These are phyloP conservation scores for Coniosporium apollinis DNA, from an alignment of 495 filamentous ascomycete species.

Conservation along the genomic window DNA sequence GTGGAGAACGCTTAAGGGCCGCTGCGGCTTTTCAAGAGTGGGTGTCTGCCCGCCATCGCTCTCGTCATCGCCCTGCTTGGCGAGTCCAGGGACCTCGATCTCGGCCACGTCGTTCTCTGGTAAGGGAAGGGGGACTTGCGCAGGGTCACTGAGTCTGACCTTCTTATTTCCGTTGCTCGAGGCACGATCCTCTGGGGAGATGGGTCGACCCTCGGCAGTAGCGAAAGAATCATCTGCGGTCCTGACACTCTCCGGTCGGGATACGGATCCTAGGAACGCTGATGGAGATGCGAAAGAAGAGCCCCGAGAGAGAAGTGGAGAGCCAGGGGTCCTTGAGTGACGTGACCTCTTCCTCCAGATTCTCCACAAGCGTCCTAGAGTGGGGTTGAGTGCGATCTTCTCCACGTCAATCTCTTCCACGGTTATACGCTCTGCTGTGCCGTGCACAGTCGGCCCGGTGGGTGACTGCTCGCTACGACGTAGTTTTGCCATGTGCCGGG, in stretches of 20 bases:
- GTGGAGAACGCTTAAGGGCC: neutral
- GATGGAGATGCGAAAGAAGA: neutral
- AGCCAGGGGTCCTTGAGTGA: neutral
- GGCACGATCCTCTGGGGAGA: slow-evolving; percentile 18
- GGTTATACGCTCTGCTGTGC: slow-evolving; percentile 40
- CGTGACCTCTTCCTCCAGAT: slow-evolving; percentile 62
- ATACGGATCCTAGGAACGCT: neutral
- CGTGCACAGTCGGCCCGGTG: slow-evolving; percentile 13
- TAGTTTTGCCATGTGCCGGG: too few relatives aligned
- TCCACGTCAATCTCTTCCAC: slow-evolving; percentile 90
- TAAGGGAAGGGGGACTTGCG: slow-evolving; percentile 52
- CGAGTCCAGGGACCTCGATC: slow-evolving; percentile 53
- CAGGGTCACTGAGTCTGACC: too few relatives aligned
- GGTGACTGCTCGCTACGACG: too few relatives aligned
- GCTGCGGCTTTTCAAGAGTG: neutral
- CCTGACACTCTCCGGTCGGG: slow-evolving; percentile 5
- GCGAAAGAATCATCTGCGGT: neutral
- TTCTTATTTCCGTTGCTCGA: slow-evolving; percentile 36
- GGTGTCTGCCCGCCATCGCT: slow-evolving; percentile 24
- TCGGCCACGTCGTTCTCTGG: slow-evolving; percentile 53
- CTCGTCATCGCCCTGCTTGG: slow-evolving; percentile 40
- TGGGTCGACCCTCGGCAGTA: neutral
- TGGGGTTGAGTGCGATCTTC: slow-evolving; percentile 74
- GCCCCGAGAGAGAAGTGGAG: neutral
- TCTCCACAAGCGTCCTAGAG: slow-evolving; percentile 79